A percentile compares a stretch with the other conserved stretches of the same genome.
phyloP scores from a whole-genome alignment of 116 monocot genomes.

The Phalaenopsis hybrid region DNA sequence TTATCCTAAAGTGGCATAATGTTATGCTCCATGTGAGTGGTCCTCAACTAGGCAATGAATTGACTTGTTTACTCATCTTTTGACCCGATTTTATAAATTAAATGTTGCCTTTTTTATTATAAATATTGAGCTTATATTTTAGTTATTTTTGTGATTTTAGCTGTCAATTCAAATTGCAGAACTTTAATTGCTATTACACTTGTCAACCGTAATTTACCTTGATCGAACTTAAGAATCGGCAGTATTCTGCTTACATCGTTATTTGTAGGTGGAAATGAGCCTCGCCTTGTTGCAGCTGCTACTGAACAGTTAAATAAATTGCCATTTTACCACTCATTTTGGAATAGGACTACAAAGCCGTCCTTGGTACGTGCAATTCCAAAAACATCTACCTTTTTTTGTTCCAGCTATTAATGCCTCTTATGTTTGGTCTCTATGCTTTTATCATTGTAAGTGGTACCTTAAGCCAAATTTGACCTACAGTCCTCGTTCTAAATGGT shows the following conservation, averaged over 20 bases:
- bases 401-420: neutral
- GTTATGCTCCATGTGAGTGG: neutral
- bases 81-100: neutral
- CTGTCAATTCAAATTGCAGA: neutral
- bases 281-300: slow-evolving; percentile 82
- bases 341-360: slow-evolving; percentile 97
- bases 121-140: neutral
- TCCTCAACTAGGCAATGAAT: neutral
- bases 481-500: neutral
- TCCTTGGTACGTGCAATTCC: slow-evolving; percentile 56
- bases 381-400: neutral
- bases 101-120: neutral
- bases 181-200: neutral
- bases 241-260: neutral
- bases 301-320: slow-evolving; percentile 73
- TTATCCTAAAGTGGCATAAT: neutral
- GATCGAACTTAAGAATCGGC: neutral
- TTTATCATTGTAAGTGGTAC: neutral
- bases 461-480: neutral
- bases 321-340: slow-evolving; percentile 98
- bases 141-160: neutral
- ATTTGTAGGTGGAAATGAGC: slow-evolving; percentile 78
- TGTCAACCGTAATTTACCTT: too few relatives aligned
- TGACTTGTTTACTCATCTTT: neutral
- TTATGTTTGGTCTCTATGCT: neutral